These are phyloP conservation scores for Cutaneotrichosporon daszewskae DNA, from an alignment of 1,284 basidiomycete genomes.

Conservation along the genomic window DNA sequence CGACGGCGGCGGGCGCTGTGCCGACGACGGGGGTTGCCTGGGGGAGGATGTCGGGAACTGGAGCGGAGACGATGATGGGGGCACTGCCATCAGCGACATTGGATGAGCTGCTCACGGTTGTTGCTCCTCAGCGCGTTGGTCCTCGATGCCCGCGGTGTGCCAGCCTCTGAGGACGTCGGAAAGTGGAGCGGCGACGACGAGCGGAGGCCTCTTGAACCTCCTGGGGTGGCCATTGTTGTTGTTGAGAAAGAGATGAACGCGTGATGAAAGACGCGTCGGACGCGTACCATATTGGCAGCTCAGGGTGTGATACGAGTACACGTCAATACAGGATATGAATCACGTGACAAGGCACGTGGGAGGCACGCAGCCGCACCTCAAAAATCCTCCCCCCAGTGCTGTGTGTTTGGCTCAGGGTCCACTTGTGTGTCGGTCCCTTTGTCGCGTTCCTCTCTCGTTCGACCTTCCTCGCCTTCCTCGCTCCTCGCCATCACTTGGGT, in stretches of 20 bases:
- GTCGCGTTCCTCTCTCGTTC: no score
- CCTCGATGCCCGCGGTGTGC: constrained; percentile 27
- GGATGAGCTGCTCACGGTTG: constrained; percentile 6
- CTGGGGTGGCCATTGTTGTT: constrained; percentile 29
- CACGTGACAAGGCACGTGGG: no score
- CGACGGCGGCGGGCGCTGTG: constrained; percentile 34
- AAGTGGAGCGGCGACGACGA: constrained; percentile 41
- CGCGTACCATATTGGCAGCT: no score
- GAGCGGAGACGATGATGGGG: constrained; percentile 57
- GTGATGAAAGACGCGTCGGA: no score
- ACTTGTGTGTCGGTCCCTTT: no score
- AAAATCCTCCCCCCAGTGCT: no score
- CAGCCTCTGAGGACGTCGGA: constrained; percentile 31
- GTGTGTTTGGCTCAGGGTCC: no score
- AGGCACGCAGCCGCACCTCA: no score
- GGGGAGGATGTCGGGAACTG: constrained; percentile 70
- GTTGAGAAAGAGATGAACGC: neutral
- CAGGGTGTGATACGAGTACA: no score
- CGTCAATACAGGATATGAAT: no score
- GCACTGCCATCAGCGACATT: neutral
- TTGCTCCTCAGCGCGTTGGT: neutral
- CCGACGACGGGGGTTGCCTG: constrained; percentile 48
- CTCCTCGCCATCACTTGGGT: neutral
- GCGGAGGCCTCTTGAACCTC: constrained; percentile 8
- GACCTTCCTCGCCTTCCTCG: no score